phyloP scores from a whole-genome alignment of 345 rosid species.

The Cardiospermum halicacabum region DNA sequence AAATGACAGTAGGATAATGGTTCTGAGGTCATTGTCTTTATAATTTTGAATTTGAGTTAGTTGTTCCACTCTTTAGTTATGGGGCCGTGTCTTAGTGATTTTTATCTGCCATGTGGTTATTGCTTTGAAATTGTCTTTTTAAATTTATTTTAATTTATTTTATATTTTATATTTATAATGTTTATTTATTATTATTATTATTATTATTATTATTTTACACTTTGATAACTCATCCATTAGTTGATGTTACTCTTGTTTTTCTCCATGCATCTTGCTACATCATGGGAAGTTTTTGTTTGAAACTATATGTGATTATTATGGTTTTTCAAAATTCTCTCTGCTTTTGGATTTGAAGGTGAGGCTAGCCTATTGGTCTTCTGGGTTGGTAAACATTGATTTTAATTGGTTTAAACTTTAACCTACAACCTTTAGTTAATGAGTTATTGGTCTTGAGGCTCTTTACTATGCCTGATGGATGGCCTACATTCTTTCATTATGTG shows the following conservation, averaged over 20 bases:
- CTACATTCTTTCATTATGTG: not conserved
- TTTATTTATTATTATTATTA: too few species aligned
- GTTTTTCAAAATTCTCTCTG: not conserved
- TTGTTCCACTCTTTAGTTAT: not conserved
- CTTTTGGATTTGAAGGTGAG: not conserved
- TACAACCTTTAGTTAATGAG: not conserved
- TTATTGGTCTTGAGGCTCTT: not conserved
- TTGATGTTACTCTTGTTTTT: not conserved
- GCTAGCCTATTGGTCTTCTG: not conserved
- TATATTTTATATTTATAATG: too few species aligned
- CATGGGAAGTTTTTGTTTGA: not conserved
- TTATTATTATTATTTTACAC: too few species aligned
- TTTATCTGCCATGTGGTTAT: too few species aligned
- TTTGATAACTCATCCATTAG: too few species aligned
- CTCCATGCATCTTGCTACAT: not conserved
- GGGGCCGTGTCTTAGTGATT: not conserved
- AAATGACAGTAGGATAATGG: not conserved
- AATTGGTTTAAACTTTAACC: not conserved
- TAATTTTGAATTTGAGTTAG: not conserved
- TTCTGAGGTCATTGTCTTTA: not conserved
- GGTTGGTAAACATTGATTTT: not conserved
- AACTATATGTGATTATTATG: not conserved
- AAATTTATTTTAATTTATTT: too few species aligned
- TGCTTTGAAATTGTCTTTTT: too few species aligned
- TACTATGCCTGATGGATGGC: not conserved